Percentiles rank a stretch among this genome's conserved stretches.
Evolutionary conservation across 2,329 filamentous ascomycete species (phyloP).

Genomic region (Sarocladium oryzae): DNA sequence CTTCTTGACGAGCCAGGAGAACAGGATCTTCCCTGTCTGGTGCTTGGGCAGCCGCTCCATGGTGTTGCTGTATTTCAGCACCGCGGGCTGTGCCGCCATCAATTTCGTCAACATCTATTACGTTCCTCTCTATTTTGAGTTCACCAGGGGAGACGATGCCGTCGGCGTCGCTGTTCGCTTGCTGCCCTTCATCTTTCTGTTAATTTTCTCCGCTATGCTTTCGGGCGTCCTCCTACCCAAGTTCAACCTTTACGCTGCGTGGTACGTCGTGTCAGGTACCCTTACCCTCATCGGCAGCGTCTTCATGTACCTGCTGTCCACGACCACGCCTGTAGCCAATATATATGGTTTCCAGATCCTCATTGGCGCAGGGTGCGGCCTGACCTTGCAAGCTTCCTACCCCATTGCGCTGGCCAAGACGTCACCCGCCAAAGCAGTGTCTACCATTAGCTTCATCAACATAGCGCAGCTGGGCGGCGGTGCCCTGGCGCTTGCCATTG

Average conservation of each 20-base stretch:
- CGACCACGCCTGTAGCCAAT: slow-evolving; percentile 9
- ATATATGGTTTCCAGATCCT: slow-evolving; percentile 31
- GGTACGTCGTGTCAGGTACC: slow-evolving; percentile 28
- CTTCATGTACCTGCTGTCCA: slow-evolving; percentile 20
- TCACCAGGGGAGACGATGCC: slow-evolving; percentile 32
- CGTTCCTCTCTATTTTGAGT: slow-evolving; percentile 44
- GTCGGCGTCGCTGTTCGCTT: slow-evolving; percentile 33
- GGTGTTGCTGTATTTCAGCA: slow-evolving; percentile 36
- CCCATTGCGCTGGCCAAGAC: slow-evolving; percentile 29
- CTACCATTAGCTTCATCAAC: slow-evolving; percentile 29
- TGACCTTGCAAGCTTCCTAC: slow-evolving; percentile 26
- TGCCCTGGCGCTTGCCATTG: slow-evolving; percentile 26
- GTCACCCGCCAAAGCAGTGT: slow-evolving; percentile 18
- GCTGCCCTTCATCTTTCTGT: slow-evolving; percentile 32
- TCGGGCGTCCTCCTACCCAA: slow-evolving; percentile 29
- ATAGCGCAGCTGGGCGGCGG: slow-evolving; percentile 25
- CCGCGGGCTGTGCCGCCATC: slow-evolving; percentile 16
- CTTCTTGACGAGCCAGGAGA: slow-evolving; percentile 12
- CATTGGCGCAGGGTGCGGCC: slow-evolving; percentile 32
- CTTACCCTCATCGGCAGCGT: slow-evolving; percentile 26
- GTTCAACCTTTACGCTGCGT: slow-evolving; percentile 31
- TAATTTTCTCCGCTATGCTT: slow-evolving; percentile 26
- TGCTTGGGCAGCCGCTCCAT: slow-evolving; percentile 32
- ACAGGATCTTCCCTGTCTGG: slow-evolving; percentile 39
- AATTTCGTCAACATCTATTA: slow-evolving; percentile 35